phyloP scores from a whole-genome alignment of 2,329 filamentous ascomycete species.

The Pseudocercospora fijiensis region DNA sequence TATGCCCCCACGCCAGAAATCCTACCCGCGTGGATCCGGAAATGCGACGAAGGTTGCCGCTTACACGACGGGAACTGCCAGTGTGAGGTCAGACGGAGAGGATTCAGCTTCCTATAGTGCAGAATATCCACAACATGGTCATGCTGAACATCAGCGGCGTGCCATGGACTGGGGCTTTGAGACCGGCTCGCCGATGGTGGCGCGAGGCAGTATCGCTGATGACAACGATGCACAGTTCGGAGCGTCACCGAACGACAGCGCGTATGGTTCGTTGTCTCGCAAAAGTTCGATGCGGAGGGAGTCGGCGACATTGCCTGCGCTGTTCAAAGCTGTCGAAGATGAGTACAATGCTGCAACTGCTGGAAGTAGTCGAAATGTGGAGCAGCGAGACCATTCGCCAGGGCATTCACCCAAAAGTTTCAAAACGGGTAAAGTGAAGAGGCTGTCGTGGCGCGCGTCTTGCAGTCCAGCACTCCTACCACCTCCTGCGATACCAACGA shows the following conservation, averaged over 20 bases:
- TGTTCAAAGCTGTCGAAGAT: constrained; percentile 23
- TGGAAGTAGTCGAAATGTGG: constrained; percentile 12
- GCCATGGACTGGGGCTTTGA: constrained; percentile 30
- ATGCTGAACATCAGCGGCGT: constrained; percentile 8
- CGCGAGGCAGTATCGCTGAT: constrained; percentile 22
- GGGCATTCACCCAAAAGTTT: neutral
- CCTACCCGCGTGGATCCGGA: constrained; percentile 7
- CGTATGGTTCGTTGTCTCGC: constrained; percentile 18
- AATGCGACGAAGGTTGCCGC: constrained; percentile 9
- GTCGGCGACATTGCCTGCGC: constrained; percentile 30
- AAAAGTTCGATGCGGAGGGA: constrained; percentile 25
- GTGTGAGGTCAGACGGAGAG: constrained; percentile 18
- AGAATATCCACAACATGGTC: neutral
- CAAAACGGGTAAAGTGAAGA: constrained; percentile 1
- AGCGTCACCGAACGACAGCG: constrained; percentile 23
- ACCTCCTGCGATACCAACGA: constrained; percentile 22
- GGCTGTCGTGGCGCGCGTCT: constrained; percentile 13
- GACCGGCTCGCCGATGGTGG: constrained; percentile 24
- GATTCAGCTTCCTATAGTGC: constrained; percentile 27
- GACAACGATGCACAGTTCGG: constrained; percentile 8
- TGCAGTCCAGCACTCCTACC: constrained; percentile 19
- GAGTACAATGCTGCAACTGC: constrained; percentile 18
- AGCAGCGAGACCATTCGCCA: neutral
- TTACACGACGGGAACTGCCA: constrained; percentile 1
- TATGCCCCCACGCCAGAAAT: constrained; percentile 15